Percentiles rank a stretch among this genome's conserved stretches.
These are phyloP conservation scores for Aspergillus olivimuriae DNA, from an alignment of 495 filamentous ascomycete genomes.

Conservation along the genomic window DNA sequence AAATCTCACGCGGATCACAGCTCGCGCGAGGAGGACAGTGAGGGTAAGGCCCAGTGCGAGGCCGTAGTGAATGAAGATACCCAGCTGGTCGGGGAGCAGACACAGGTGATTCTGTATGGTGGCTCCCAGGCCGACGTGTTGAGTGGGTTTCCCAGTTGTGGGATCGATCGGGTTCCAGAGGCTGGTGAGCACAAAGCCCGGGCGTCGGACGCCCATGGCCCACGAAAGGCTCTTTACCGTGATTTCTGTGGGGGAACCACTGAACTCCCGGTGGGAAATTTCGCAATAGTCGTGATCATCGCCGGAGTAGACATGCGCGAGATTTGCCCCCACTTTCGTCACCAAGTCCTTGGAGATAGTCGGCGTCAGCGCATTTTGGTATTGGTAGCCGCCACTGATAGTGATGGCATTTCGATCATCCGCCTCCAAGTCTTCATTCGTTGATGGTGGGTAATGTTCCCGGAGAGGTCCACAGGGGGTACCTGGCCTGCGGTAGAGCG, in stretches of 20 bases:
- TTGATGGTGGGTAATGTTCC: conserved; percentile 70
- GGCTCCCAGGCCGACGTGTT: conserved; percentile 22
- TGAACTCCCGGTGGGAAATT: conserved; percentile 64
- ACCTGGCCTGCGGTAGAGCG: conserved; percentile 70
- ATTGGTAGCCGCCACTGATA: conserved; percentile 78
- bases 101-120: conserved; percentile 89
- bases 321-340: conserved; percentile 64
- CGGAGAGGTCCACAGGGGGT: conserved; percentile 89
- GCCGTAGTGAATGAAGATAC: conserved; percentile 73
- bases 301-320: conserved; percentile 75
- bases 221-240: conserved; percentile 91
- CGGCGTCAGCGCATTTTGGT: conserved; percentile 85
- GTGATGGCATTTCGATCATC: conserved; percentile 75
- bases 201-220: conserved; percentile 92
- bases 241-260: conserved; percentile 69
- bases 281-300: conserved; percentile 99
- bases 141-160: conserved; percentile 49
- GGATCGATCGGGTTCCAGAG: conserved; percentile 83
- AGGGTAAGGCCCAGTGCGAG: conserved; percentile 55
- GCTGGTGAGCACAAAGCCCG: conserved; percentile 82
- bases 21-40: conserved; percentile 50
- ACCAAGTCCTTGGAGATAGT: conserved; percentile 67
- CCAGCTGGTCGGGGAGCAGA: conserved; percentile 80
- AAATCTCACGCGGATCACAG: conserved; percentile 44
- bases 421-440: conserved; percentile 52